A percentile compares a stretch with the other conserved stretches of the same genome.
Evolutionary conservation across 495 filamentous ascomycete species (phyloP).

Genomic region (Tuber melanosporum): DNA sequence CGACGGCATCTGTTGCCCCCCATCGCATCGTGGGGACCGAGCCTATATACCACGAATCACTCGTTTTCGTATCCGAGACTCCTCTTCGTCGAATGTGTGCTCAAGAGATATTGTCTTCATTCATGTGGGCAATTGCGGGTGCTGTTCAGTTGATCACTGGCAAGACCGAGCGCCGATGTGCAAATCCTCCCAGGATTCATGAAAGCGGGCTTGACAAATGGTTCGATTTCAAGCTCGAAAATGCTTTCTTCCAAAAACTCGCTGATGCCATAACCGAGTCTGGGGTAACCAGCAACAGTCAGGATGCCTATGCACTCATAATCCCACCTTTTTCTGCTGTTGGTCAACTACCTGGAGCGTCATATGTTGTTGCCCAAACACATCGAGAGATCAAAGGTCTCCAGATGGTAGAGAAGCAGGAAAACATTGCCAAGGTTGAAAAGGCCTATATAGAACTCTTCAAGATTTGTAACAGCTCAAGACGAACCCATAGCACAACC

Average conservation of each 20-base stretch:
- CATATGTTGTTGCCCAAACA: background rate
- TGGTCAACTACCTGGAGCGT: conserved; percentile 13
- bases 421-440: background rate
- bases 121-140: conserved; percentile 30
- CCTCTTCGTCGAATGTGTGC: conserved; percentile 19
- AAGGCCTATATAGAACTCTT: background rate
- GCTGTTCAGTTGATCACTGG: background rate
- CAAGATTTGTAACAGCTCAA: background rate
- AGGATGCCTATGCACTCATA: conserved; percentile 16
- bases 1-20: background rate
- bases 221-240: conserved; percentile 4
- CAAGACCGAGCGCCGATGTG: background rate
- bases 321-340: conserved; percentile 16
- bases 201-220: background rate
- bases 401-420: background rate
- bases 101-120: conserved; percentile 29
- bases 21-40: background rate
- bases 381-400: background rate
- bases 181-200: background rate
- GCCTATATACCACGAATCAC: background rate
- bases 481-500: background rate
- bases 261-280: background rate
- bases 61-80: background rate
- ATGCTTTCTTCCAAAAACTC: background rate
- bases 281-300: background rate